Evolutionary conservation across 1,284 basidiomycete genomes (phyloP).

Genomic region (Puccinia brachypodii): DNA sequence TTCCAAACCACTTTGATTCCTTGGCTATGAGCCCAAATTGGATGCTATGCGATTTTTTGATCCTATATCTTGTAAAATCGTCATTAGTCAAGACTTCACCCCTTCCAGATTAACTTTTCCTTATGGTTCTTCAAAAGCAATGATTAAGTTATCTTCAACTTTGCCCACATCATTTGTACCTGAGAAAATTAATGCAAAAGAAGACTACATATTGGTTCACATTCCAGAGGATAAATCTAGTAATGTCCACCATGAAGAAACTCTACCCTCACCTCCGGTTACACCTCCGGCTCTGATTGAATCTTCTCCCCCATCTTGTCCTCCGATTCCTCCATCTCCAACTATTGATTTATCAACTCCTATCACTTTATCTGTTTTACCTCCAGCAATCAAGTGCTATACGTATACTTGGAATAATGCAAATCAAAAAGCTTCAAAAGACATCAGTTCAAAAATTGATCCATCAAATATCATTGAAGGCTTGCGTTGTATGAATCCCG

Average conservation of each 20-base stretch:
- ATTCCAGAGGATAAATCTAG: too few relatives aligned
- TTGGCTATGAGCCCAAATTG: conserved; percentile 5
- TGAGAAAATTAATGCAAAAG: too few relatives aligned
- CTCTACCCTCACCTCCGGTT: too few relatives aligned
- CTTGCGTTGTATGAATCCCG: not conserved
- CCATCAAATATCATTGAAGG: not conserved
- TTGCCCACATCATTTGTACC: not conserved
- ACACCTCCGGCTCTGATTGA: too few relatives aligned
- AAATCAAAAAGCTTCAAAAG: not conserved
- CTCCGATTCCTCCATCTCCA: too few relatives aligned
- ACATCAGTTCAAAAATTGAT: not conserved
- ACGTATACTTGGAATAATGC: not conserved
- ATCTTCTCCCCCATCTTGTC: too few relatives aligned
- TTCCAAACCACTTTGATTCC: not conserved
- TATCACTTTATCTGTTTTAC: too few relatives aligned
- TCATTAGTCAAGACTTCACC: conserved; percentile 5
- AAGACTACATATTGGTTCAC: too few relatives aligned
- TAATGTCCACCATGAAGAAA: too few relatives aligned
- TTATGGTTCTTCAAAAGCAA: not conserved
- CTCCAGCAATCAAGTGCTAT: not conserved
- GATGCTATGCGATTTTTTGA: conserved; percentile 17
- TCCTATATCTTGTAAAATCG: not conserved
- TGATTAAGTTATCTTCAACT: not conserved
- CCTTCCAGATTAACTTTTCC: not conserved
- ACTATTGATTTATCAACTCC: too few relatives aligned